Conservation (phyloP, 2,329 filamentous ascomycete genomes). For the Akanthomyces uredinophilus region DNA sequence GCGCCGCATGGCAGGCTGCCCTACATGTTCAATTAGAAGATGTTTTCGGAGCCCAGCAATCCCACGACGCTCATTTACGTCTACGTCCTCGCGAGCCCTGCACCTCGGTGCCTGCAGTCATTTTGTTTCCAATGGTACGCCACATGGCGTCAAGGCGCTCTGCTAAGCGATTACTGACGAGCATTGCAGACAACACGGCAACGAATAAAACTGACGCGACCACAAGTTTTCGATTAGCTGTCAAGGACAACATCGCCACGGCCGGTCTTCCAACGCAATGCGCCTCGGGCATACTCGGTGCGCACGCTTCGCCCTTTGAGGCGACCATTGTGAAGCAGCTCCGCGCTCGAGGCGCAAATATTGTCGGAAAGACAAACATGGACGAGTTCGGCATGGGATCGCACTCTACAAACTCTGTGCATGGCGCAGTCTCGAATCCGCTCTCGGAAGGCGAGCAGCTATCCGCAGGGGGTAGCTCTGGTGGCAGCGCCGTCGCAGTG, state of each 20-base stretch:
- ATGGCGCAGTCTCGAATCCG: slow-evolving; percentile 58
- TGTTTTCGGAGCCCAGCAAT: background rate
- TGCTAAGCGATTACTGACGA: background rate
- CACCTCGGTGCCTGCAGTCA: slow-evolving; percentile 31
- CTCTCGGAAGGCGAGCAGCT: slow-evolving; percentile 33
- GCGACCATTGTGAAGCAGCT: slow-evolving; percentile 74
- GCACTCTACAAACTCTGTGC: slow-evolving; percentile 66
- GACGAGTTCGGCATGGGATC: slow-evolving; percentile 97
- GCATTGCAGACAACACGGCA: background rate
- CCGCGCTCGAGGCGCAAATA: slow-evolving; percentile 52
- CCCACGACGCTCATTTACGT: background rate
- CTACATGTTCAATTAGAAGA: background rate
- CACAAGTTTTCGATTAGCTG: slow-evolving; percentile 44
- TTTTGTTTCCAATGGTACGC: slow-evolving; percentile 29
- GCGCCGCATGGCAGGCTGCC: slow-evolving; percentile 21
- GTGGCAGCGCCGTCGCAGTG: slow-evolving; percentile 86
- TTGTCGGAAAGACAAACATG: slow-evolving; percentile 82
- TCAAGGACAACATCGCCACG: slow-evolving; percentile 77
- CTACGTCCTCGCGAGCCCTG: slow-evolving; percentile 1
- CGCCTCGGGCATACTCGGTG: slow-evolving; percentile 68
- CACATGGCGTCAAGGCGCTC: background rate
- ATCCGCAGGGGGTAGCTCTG: slow-evolving; percentile 85
- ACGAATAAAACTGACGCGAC: background rate
- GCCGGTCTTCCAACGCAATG: slow-evolving; percentile 69
- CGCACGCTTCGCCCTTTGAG: slow-evolving; percentile 70